Evolutionary conservation across 1,284 basidiomycete species (phyloP), one percentile per base, ranked within the genome.

Genomic region (Tremellales sp.): DNA sequence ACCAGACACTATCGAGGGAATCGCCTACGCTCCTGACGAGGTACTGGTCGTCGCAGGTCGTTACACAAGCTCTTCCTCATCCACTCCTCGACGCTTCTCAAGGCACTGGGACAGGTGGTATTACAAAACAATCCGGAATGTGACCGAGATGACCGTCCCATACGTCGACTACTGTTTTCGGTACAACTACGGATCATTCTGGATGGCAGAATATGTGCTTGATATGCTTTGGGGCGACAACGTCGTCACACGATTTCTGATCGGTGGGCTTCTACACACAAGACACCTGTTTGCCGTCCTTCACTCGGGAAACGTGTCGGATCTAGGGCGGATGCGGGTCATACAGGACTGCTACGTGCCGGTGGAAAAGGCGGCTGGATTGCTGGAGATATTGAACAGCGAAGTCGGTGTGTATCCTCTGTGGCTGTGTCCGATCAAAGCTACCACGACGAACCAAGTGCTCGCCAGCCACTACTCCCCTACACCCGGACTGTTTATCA

Each of bases 111-210:
- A 55, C 26, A 33, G 42, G 25, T 55, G 53, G 53, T 55, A 55
- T 23, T 55, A 52, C 50, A 55, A 55, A 46, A n/a, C 40, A 4
- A 48, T 55, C 47, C 43, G 27, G 21, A 40, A 10, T 21, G 5
- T 12, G 5, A 19, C 39, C 15, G 10, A 40, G 8, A 21, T 55
- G 25, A 44, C 46, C 11, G 29, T 55, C 13, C 53, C 53, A 2
- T 52, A 52, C 21, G 37, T 23, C 23, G 53, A 55, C 27, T 55
- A 55, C 33, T 55, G 47, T 23, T 55, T 55, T 41, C 46, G 53
- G 26, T 55, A 55, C 53, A 52, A 55, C 41, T 49, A 55, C 41
- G 53, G 53, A 7, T 42, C 50, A 12, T 55, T 55, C 50, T 52
- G 53, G 53, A 55, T 55, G 53, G 53, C 53, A 25, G 33, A 44